Evolutionary conservation across 1,139 yeast species (phyloP).

Genomic region (Starmera stellimalicola): DNA sequence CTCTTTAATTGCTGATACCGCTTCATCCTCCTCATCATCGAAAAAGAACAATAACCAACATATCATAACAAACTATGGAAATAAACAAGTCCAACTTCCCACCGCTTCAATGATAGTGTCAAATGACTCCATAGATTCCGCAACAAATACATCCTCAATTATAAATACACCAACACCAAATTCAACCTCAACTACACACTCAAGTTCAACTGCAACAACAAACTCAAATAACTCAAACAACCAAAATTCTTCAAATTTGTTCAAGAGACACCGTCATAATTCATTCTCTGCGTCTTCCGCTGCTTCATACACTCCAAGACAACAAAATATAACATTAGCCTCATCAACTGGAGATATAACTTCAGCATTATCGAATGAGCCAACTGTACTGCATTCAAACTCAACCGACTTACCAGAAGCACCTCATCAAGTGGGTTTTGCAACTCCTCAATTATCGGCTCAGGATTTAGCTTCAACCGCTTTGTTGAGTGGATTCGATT

Average conservation of each 20-base stretch:
- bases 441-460: constrained; percentile 63
- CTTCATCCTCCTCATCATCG: neutral
- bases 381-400: no score
- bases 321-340: neutral
- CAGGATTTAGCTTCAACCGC: constrained; percentile 26
- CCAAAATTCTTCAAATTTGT: no score
- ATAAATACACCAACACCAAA: constrained; percentile 4
- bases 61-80: constrained; percentile 27
- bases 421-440: constrained; percentile 64
- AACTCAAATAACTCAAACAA: constrained; percentile 5
- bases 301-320: constrained; percentile 45
- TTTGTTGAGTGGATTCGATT: constrained; percentile 29
- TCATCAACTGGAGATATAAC: no score
- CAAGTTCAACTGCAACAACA: constrained; percentile 3
- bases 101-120: no score
- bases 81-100: constrained; percentile 27
- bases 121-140: no score
- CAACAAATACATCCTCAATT: constrained; percentile 18
- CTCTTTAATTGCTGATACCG: constrained; percentile 24
- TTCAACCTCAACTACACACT: constrained; percentile 6
- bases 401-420: constrained; percentile 24
- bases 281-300: constrained; percentile 80
- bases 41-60: constrained; percentile 19
- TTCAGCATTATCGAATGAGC: no score
- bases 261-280: constrained; percentile 43